Conservation (phyloP, 2,329 filamentous ascomycete species). For the Diaporthe sp. region DNA sequence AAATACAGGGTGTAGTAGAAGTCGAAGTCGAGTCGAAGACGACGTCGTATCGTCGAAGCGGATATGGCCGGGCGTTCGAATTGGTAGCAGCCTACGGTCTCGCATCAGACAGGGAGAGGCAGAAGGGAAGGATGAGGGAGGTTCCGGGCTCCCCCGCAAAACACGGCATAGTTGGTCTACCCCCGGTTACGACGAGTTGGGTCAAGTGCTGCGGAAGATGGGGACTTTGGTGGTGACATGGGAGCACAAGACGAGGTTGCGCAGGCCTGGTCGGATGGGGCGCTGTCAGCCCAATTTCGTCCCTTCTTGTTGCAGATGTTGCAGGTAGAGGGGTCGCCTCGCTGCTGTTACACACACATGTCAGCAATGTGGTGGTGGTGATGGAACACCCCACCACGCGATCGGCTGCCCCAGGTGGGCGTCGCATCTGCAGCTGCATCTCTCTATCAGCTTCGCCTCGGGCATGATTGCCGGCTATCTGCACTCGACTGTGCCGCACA, state of each 20-base stretch:
- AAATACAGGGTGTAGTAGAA: neutral
- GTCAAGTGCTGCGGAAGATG: slow-evolving; percentile 10
- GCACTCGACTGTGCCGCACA: neutral
- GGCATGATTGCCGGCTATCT: slow-evolving; percentile 32
- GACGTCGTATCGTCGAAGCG: slow-evolving; percentile 1
- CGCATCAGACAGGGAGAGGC: neutral
- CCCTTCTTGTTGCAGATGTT: slow-evolving; percentile 13
- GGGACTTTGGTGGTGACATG: slow-evolving; percentile 22
- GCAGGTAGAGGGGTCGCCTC: slow-evolving; percentile 18
- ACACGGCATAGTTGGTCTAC: slow-evolving; percentile 1
- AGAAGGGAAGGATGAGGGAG: neutral
- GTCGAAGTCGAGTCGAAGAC: neutral
- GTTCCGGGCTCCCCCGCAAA: slow-evolving; percentile 29
- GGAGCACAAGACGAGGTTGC: slow-evolving; percentile 25
- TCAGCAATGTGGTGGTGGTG: neutral
- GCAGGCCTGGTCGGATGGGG: slow-evolving; percentile 20
- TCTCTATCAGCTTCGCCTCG: slow-evolving; percentile 30
- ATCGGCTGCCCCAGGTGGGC: slow-evolving; percentile 4
- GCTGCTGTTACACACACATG: slow-evolving; percentile 23
- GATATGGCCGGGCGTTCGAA: slow-evolving; percentile 5
- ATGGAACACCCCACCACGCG: slow-evolving; percentile 4
- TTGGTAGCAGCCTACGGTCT: neutral
- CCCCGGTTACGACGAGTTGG: slow-evolving; percentile 9
- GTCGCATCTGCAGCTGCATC: slow-evolving; percentile 10
- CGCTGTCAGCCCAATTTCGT: slow-evolving; percentile 26